A percentile compares a stretch with the other conserved stretches of the same genome.
These are phyloP conservation scores for Nemophila menziesii DNA, from an alignment of 257 asterid genomes.

Conservation along the genomic window DNA sequence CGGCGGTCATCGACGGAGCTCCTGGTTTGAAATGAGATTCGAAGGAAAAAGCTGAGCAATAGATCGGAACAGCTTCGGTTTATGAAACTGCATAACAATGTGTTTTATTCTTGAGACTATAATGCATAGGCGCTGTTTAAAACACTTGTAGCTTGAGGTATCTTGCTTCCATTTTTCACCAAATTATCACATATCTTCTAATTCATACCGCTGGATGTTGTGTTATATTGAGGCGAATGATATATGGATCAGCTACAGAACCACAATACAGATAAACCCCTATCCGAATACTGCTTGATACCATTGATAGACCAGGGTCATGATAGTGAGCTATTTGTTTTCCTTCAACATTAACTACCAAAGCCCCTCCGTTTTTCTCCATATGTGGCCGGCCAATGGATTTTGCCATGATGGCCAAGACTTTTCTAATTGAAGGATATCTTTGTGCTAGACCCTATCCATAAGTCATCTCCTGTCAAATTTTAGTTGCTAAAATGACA, in stretches of 20 bases:
- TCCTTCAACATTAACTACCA: conserved; percentile 65
- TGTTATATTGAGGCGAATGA: conserved; percentile 48
- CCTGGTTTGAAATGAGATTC: no score
- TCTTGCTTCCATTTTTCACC: no score
- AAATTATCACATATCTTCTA: no score
- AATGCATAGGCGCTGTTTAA: no score
- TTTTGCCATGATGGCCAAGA: conserved; percentile 27
- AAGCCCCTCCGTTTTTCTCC: conserved; percentile 44
- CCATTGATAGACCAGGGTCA: conserved; percentile 15
- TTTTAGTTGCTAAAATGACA: no score
- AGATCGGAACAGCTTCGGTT: no score
- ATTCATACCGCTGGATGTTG: no score
- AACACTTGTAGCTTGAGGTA: no score
- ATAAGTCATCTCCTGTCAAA: conserved; percentile 29
- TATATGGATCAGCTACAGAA: conserved; percentile 23
- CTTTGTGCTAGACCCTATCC: conserved; percentile 16
- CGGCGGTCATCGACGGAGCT: no score
- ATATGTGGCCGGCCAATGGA: conserved; percentile 13
- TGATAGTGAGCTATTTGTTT: conserved; percentile 45
- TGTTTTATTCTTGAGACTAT: no score
- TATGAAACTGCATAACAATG: no score
- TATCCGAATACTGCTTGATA: conserved; percentile 41
- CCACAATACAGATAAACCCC: conserved; percentile 55
- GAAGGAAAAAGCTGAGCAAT: no score
- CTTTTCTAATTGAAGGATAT: conserved; percentile 52